These are phyloP conservation scores for Entomortierella parvispora DNA, from an alignment of 192 early-diverging fungal species.

Conservation along the genomic window DNA sequence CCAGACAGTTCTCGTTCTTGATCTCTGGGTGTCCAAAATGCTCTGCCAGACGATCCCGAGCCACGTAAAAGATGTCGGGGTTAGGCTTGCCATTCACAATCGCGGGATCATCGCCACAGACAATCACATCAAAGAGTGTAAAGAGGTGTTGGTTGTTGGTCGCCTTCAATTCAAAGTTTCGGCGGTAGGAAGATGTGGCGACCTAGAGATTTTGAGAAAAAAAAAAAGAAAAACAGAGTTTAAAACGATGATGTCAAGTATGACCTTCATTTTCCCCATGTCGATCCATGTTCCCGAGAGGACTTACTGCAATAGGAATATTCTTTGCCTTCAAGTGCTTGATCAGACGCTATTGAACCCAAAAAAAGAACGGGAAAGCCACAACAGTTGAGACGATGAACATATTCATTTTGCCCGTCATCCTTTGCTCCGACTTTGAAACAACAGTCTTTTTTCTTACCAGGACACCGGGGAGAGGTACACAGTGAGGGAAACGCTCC, in stretches of 20 bases:
- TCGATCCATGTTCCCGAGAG: no score
- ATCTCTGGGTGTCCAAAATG: constrained; percentile 38
- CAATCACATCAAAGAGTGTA: constrained; percentile 80
- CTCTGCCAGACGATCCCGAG: constrained; percentile 57
- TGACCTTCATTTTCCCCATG: constrained; percentile 16
- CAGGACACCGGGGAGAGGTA: constrained; percentile 74
- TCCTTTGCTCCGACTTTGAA: background rate
- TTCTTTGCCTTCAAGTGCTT: constrained; percentile 74
- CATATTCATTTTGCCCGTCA: background rate
- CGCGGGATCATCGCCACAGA: constrained; percentile 88
- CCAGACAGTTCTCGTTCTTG: constrained; percentile 77
- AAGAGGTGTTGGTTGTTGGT: constrained; percentile 77
- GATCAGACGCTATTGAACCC: constrained; percentile 62
- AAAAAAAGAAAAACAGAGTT: background rate
- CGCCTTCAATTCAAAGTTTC: constrained; percentile 82
- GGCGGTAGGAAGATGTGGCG: constrained; percentile 85
- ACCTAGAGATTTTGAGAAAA: constrained; percentile 46
- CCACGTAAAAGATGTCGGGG: constrained; percentile 90
- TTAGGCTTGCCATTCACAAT: constrained; percentile 87
- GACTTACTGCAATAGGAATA: constrained; percentile 79
- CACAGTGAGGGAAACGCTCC: constrained; percentile 68
- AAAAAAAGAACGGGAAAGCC: constrained; percentile 40
- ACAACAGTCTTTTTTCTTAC: constrained; percentile 51
- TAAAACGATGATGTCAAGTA: background rate
- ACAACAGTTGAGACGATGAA: background rate